Base-by-base conservation (phyloP, 1,284 basidiomycete genomes). In the Naganishia albida region DNA sequence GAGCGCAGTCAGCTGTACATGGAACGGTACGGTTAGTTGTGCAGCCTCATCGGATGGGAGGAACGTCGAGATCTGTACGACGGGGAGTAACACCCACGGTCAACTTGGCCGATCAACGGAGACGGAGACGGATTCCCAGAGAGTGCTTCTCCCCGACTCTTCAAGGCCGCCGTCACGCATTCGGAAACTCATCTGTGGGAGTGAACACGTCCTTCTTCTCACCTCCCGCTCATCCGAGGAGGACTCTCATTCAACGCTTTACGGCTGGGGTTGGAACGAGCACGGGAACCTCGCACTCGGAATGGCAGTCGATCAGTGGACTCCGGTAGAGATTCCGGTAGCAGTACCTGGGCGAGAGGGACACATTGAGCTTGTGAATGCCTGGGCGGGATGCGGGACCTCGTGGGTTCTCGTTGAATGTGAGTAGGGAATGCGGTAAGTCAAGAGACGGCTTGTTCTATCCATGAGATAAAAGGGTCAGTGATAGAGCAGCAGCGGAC, bases 211-310 rank as follows among this genome's bases (percentile, higher is more conserved):
- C 3, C 77, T 94, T 2, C 78, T 81, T 7, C 26, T 67, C 38
- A 53, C 40, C 3, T 28, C 26, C 26, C 44, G 10, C 15, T 34
- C 18, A 12, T 40, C 52, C 4, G 48, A 66, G 4, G 67, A 67
- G n/a, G 40, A 60, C 13, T 50, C 55, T 23, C 63, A 62, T n/a
- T 63, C 43, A 12, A 51, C 85, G 67, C 83, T 93, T 0, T 89
- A 85, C 84, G 88, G 85, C 0, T 94, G 92, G 88, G 93, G 93
- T 0, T 95, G 93, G 93, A 96, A 95, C 75, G 93, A 96, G 76
- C 93, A 95, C 74, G 93, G 93, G 13, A 96, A 94, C 76, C 81
- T 95, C 16, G 91, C 89, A 0, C 72, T 85, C 28, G 87, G 86
- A 0, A 80, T 83, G 57, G 84, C 90, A 70, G 76, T 83, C 12